A percentile compares a stretch with the other conserved stretches of the same genome.
Conservation (phyloP, 257 asterid genomes). For the Fraxinus quadrangulata region DNA sequence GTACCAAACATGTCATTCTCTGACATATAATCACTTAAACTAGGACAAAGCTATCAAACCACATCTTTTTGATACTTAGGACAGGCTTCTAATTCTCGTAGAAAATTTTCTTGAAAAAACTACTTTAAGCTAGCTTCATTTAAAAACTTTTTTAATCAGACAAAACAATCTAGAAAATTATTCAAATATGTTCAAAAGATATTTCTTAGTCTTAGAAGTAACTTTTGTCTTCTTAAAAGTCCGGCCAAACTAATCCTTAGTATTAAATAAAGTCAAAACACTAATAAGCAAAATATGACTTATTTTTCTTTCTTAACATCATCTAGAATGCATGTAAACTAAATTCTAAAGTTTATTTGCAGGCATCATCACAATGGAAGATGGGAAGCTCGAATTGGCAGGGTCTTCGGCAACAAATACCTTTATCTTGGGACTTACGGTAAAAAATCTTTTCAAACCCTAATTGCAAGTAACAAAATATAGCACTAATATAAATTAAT, state of each 20-base stretch:
- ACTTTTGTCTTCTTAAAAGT: no score
- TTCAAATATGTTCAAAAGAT: no score
- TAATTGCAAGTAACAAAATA: background rate
- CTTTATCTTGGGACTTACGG: constrained; percentile 88
- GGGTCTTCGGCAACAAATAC: constrained; percentile 83
- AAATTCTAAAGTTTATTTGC: constrained; percentile 18
- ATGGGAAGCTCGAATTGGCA: constrained; percentile 92
- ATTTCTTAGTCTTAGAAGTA: no score
- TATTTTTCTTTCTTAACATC: background rate
- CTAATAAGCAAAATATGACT: background rate
- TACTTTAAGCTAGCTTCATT: no score
- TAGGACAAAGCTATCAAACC: background rate
- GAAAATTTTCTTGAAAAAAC: no score
- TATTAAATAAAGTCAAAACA: background rate
- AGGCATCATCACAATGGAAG: constrained; percentile 91
- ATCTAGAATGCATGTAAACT: background rate
- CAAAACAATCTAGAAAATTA: no score
- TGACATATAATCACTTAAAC: background rate
- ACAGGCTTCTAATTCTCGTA: no score
- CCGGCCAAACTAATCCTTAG: background rate
- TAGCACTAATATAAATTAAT: background rate
- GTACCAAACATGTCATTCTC: background rate
- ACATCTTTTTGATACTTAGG: background rate
- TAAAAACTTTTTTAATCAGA: no score
- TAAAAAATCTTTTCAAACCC: constrained; percentile 26